Evolutionary conservation across 2,329 filamentous ascomycete species (phyloP), one percentile per base, ranked within the genome.

Genomic region (Fusarium secorum): DNA sequence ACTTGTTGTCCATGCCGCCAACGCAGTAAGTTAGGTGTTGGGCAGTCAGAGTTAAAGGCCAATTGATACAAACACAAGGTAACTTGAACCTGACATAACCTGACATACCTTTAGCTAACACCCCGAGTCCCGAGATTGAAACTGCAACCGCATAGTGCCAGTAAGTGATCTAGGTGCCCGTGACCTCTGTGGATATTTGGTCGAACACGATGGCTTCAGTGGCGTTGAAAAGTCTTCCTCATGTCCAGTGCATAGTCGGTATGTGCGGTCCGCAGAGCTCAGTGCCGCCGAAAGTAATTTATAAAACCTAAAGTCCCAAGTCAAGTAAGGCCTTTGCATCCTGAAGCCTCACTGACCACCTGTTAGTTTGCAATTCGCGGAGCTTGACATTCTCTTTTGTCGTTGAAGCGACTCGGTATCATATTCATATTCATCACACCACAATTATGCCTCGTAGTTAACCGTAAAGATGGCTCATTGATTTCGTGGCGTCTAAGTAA

Each of bases 401-500:
- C 24, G 30, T 35, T 15, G 35, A 42, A 36, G 32, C 22, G 36
- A 54, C 38, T 32, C 46, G 26, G 15, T 33, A 55, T 49, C 22
- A 46, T 48, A 26, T 60, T 67, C 68, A 56, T 54, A 36, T 57
- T 45, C 45, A 46, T 26, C 52, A 60, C 39, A 22, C 28, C 20
- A 38, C 18, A 26, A 18, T 48, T 26, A 17, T 28, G 38, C 24
- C 39, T 38, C 28, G n/a, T 24, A 45, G 28, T 22, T 51, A 48
- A 44, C 48, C 26, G 26, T 45, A 35, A 54, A 51, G 52, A 73
- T 68, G 72, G 48, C 54, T 67, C 60, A 36, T 74, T 66, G 60
- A 76, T 74, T 74, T 62, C 66, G 58, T 68, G 56, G 59, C 66
- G 66, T 76, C 69, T 74, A 73, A 70, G 57, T 72, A 72, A 59